These are phyloP conservation scores for Chlorella variabilis DNA, from an alignment of 163 green algal species.

Conservation along the genomic window DNA sequence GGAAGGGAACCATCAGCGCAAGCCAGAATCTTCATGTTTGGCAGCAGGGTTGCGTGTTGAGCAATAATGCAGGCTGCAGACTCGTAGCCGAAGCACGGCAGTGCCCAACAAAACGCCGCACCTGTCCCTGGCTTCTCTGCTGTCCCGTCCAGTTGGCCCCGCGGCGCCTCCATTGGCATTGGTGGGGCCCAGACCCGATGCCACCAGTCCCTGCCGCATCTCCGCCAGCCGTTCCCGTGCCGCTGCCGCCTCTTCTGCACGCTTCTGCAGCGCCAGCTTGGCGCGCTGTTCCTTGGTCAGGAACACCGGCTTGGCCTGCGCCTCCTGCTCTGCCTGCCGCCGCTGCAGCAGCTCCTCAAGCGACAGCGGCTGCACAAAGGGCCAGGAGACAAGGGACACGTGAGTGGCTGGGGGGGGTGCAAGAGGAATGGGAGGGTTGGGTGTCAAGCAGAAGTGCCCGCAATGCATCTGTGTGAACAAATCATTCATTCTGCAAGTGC, in stretches of 20 bases:
- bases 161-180: neutral
- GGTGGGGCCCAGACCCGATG: neutral
- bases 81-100: too few relatives aligned
- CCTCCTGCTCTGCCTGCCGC: conserved; percentile 78
- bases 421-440: neutral
- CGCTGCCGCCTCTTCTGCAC: conserved; percentile 42
- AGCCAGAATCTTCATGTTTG: neutral
- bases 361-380: conserved; percentile 88
- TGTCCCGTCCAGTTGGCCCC: neutral
- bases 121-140: conserved; percentile 10
- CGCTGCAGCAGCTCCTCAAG: conserved; percentile 93
- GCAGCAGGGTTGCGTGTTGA: too few relatives aligned
- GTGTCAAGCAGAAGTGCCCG: too few relatives aligned
- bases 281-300: conserved; percentile 90
- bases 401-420: neutral
- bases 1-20: neutral
- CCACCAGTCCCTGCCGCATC: conserved; percentile 26
- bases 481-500: too few relatives aligned
- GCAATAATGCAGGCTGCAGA: too few relatives aligned
- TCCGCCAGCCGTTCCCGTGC: conserved; percentile 27
- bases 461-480: too few relatives aligned
- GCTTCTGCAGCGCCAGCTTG: conserved; percentile 78
- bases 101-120: neutral
- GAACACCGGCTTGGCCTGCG: conserved; percentile 89
- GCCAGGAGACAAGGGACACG: neutral